A percentile compares a stretch with the other conserved stretches of the same genome.
Evolutionary conservation across 345 rosid species (phyloP).

Genomic region (Moricandia arvensis): DNA sequence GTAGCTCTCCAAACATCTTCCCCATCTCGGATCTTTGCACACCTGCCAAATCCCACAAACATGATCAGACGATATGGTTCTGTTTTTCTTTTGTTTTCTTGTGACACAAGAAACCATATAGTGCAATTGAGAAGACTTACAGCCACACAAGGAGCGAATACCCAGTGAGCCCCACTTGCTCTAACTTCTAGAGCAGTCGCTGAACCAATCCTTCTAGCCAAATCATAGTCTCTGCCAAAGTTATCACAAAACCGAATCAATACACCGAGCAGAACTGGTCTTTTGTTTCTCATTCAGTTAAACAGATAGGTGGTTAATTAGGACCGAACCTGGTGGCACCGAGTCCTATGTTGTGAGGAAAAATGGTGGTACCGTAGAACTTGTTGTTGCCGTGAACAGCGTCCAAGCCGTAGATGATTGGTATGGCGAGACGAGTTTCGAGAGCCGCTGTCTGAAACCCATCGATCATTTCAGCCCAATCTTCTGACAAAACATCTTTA

Average conservation of each 20-base stretch:
- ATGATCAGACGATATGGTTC: neutral
- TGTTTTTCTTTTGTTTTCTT: neutral
- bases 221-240: slow-evolving; percentile 56
- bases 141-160: slow-evolving; percentile 79
- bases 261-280: too few relatives aligned
- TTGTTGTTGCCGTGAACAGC: slow-evolving; percentile 84
- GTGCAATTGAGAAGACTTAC: slow-evolving; percentile 41
- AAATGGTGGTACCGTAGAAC: slow-evolving; percentile 76
- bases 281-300: too few relatives aligned
- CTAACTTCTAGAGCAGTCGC: slow-evolving; percentile 87
- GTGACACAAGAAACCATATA: neutral
- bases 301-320: neutral
- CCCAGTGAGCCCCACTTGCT: slow-evolving; percentile 76
- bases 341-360: slow-evolving; percentile 80
- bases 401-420: slow-evolving; percentile 73
- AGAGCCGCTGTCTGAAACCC: slow-evolving; percentile 58
- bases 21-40: slow-evolving; percentile 84
- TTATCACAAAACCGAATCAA: neutral
- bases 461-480: slow-evolving; percentile 84
- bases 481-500: slow-evolving; percentile 49
- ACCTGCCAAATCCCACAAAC: slow-evolving; percentile 45
- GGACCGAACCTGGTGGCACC: slow-evolving; percentile 72
- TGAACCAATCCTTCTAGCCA: slow-evolving; percentile 59
- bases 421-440: slow-evolving; percentile 64
- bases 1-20: slow-evolving; percentile 74